Evolutionary conservation across 805 yeast genomes (phyloP).

Genomic region (Metschnikowia hibisci): DNA sequence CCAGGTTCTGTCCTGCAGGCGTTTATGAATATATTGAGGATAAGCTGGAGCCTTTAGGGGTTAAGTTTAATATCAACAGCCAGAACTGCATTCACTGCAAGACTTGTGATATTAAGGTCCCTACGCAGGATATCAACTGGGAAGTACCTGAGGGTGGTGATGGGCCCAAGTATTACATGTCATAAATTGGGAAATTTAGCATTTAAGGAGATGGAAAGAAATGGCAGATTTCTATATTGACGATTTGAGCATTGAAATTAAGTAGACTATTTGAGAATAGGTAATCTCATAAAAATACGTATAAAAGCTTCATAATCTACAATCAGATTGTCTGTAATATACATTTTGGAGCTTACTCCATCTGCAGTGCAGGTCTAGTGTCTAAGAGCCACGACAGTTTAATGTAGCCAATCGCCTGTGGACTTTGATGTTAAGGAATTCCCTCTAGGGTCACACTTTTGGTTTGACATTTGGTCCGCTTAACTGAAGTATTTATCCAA

Average conservation of each 20-base stretch:
- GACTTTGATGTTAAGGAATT: no score
- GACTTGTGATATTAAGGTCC: slow-evolving; percentile 96
- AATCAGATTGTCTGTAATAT: neutral
- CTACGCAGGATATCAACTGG: slow-evolving; percentile 93
- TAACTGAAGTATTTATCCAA: slow-evolving; percentile 39
- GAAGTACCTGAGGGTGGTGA: slow-evolving; percentile 99
- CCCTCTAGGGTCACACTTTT: no score
- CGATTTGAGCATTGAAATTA: no score
- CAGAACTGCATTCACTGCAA: slow-evolving; percentile 98
- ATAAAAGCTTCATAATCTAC: neutral
- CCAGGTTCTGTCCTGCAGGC: slow-evolving; percentile 96
- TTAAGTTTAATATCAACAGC: slow-evolving; percentile 86
- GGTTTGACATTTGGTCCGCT: neutral
- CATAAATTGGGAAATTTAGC: slow-evolving; percentile 29
- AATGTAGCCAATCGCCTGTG: no score
- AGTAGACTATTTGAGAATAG: no score
- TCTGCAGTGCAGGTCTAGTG: slow-evolving; percentile 3
- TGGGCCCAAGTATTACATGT: slow-evolving; percentile 93
- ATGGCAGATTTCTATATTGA: no score
- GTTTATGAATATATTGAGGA: slow-evolving; percentile 91
- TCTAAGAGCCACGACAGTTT: no score
- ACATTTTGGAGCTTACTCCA: neutral
- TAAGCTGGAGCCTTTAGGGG: slow-evolving; percentile 54
- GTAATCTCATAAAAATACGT: no score
- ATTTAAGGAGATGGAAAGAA: neutral